Percentiles rank a stretch among this genome's conserved stretches.
Conservation (phyloP, 2,329 filamentous ascomycete genomes). For the Nemania sp. region DNA sequence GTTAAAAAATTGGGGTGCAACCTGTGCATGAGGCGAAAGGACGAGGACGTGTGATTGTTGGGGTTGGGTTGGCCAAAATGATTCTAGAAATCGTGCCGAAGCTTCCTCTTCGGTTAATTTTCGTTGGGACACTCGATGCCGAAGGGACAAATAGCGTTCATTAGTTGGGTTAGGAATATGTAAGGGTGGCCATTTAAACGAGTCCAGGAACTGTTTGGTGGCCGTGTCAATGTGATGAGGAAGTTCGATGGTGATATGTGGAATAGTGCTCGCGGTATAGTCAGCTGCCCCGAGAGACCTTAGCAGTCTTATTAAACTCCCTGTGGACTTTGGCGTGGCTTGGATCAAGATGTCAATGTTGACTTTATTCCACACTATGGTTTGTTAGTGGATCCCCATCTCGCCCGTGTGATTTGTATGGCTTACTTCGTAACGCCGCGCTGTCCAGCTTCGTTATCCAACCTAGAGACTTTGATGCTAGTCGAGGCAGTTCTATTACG, state of each 20-base stretch:
- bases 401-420: neutral
- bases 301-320: slow-evolving; percentile 76
- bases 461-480: slow-evolving; percentile 64
- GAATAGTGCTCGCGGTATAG: slow-evolving; percentile 69
- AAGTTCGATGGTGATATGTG: slow-evolving; percentile 83
- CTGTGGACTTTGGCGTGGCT: slow-evolving; percentile 70
- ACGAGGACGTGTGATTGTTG: slow-evolving; percentile 76
- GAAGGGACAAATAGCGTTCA: slow-evolving; percentile 67
- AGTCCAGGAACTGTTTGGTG: slow-evolving; percentile 64
- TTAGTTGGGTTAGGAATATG: slow-evolving; percentile 45
- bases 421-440: slow-evolving; percentile 65
- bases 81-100: slow-evolving; percentile 77
- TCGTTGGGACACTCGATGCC: slow-evolving; percentile 70
- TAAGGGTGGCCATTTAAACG: slow-evolving; percentile 69
- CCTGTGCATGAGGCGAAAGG: slow-evolving; percentile 78
- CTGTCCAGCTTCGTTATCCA: slow-evolving; percentile 84
- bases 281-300: slow-evolving; percentile 76
- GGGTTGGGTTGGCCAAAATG: slow-evolving; percentile 77
- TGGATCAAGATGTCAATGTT: slow-evolving; percentile 84
- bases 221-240: slow-evolving; percentile 70
- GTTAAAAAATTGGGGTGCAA: slow-evolving; percentile 82
- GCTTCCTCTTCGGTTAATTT: slow-evolving; percentile 69
- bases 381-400: slow-evolving; percentile 30
- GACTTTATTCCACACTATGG: slow-evolving; percentile 74
- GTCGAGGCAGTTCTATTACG: slow-evolving; percentile 74